phyloP scores from a whole-genome alignment of 768 basidiomycete genomes.

The Tulasnella sp. region DNA sequence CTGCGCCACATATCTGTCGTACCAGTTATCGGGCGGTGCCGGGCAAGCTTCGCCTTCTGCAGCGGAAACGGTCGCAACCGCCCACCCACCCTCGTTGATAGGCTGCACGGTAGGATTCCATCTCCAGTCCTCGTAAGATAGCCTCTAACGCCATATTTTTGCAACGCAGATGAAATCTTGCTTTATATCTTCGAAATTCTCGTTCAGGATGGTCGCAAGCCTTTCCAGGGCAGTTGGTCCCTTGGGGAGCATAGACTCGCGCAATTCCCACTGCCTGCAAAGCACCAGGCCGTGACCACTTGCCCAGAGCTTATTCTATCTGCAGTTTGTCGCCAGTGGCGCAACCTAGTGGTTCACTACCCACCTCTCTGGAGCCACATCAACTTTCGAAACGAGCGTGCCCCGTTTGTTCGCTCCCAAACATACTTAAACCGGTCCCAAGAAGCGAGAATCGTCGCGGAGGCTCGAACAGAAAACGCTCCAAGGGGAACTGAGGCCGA shows the following conservation, averaged over 20 bases:
- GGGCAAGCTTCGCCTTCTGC: background rate
- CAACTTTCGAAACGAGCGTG: background rate
- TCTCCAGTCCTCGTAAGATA: background rate
- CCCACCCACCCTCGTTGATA: background rate
- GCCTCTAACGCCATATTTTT: background rate
- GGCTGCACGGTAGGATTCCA: background rate
- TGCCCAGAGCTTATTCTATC: background rate
- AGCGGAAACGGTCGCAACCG: background rate
- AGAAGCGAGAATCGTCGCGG: background rate
- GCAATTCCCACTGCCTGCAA: background rate
- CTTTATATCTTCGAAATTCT: background rate
- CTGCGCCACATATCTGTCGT: background rate
- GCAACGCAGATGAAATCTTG: background rate
- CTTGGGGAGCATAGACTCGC: background rate
- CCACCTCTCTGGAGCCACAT: background rate
- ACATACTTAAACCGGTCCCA: background rate
- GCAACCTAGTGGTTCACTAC: background rate
- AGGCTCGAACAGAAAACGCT: background rate
- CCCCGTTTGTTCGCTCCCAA: background rate
- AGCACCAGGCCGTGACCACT: background rate
- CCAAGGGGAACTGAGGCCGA: background rate
- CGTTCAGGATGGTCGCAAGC: background rate
- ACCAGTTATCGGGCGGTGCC: background rate
- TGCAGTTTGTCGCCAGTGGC: background rate
- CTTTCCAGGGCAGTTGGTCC: background rate